Conservation (phyloP, 2,329 filamentous ascomycete genomes). For the Diplocarpon rosae region DNA sequence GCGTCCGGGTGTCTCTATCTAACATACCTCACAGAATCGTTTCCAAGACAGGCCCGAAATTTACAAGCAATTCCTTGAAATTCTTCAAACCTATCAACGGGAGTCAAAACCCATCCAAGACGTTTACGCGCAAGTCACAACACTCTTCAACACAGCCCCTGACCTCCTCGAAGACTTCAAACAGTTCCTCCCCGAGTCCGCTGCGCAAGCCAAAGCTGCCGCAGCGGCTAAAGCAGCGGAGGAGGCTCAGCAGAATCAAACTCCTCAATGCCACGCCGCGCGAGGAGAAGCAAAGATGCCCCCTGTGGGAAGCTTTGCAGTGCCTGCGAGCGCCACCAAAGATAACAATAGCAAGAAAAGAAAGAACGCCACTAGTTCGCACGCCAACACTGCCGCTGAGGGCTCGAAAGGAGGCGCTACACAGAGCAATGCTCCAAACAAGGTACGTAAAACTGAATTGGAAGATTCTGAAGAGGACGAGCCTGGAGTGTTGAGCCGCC, state of each 20-base stretch:
- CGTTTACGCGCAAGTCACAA: constrained; percentile 93
- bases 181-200: constrained; percentile 90
- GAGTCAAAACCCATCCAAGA: constrained; percentile 98
- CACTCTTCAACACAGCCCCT: constrained; percentile 82
- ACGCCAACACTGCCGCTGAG: constrained; percentile 20
- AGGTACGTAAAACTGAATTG: constrained; percentile 31
- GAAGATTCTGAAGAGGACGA: too few species aligned
- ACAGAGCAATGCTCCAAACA: constrained; percentile 33
- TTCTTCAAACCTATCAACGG: constrained; percentile 93
- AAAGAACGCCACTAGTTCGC: constrained; percentile 29
- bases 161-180: constrained; percentile 98
- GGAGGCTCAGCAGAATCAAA: constrained; percentile 45
- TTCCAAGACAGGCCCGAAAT: constrained; percentile 96
- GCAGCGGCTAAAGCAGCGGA: constrained; percentile 52
- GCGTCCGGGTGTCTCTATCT: background rate
- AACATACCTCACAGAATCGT: constrained; percentile 57
- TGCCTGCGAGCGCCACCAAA: constrained; percentile 68
- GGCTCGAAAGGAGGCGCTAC: constrained; percentile 18
- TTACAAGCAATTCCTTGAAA: constrained; percentile 98
- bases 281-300: constrained; percentile 62
- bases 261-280: constrained; percentile 40
- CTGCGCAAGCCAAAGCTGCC: constrained; percentile 53
- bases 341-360: constrained; percentile 75
- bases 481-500: too few species aligned
- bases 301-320: constrained; percentile 89